Evolutionary conservation across 345 rosid genomes (phyloP).

Genomic region (Acer campestre): DNA sequence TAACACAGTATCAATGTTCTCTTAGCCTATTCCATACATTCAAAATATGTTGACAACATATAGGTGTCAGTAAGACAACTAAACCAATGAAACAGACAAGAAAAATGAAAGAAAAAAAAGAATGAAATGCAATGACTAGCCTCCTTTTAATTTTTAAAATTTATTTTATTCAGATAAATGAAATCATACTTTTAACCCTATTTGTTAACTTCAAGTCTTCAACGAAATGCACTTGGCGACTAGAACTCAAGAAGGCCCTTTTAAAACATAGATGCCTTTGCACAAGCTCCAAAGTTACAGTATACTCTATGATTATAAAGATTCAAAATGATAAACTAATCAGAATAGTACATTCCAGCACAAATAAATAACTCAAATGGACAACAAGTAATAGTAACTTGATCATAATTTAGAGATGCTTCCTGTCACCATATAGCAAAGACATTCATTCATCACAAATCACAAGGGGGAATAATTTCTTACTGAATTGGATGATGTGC

Average conservation of each 20-base stretch:
- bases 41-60: too few species aligned
- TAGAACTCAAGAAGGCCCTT: background rate
- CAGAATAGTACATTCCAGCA: background rate
- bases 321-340: background rate
- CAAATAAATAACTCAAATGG: background rate
- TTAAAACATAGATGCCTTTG: background rate
- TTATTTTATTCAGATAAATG: background rate
- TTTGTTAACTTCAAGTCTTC: background rate
- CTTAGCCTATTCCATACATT: too few species aligned
- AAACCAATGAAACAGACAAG: too few species aligned
- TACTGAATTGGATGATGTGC: conserved; percentile 77
- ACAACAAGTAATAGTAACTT: background rate
- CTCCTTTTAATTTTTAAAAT: background rate
- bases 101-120: too few species aligned
- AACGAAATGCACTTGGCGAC: background rate
- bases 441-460: background rate
- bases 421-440: background rate
- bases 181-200: background rate
- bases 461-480: conserved; percentile 27
- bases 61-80: too few species aligned
- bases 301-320: background rate
- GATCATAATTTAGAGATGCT: background rate
- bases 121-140: background rate
- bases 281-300: background rate
- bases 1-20: too few species aligned